Conservation (phyloP, 2,329 filamentous ascomycete species). For the Juglanconis sp. region DNA sequence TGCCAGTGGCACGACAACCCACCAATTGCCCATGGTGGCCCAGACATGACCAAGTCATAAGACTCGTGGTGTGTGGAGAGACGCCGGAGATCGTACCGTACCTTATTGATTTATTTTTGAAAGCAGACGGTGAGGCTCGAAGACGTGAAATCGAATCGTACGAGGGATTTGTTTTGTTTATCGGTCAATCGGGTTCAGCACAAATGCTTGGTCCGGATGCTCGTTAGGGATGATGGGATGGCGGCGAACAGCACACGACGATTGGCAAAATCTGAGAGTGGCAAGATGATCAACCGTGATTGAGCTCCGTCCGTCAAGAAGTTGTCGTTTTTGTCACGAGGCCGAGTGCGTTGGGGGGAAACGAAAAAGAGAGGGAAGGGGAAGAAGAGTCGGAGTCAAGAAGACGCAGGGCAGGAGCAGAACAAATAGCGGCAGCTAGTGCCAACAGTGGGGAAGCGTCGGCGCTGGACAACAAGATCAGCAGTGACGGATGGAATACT, state of each 20-base stretch:
- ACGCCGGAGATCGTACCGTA: conserved; percentile 1
- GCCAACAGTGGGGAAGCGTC: not conserved
- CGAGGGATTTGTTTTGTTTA: conserved; percentile 15
- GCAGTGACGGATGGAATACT: conserved; percentile 7
- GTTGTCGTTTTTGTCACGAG: conserved; percentile 8
- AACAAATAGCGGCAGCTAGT: conserved; percentile 18
- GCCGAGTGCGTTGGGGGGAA: conserved; percentile 18
- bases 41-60: no score
- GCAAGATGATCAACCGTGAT: conserved; percentile 12
- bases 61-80: not conserved
- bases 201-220: conserved; percentile 4
- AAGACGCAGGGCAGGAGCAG: conserved; percentile 9
- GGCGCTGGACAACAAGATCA: conserved; percentile 7
- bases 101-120: conserved; percentile 3
- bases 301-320: conserved; percentile 7
- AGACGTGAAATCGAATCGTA: not conserved
- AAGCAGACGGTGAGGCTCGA: not conserved
- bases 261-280: conserved; percentile 12
- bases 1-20: not conserved
- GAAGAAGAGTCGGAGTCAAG: not conserved
- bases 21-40: not conserved
- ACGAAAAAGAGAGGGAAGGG: conserved; percentile 1
- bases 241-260: conserved; percentile 19
- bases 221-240: not conserved
- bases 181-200: conserved; percentile 13